Evolutionary conservation across 805 yeast species (phyloP), one percentile per base, ranked within the genome.

Genomic region (Helenozyma baotianmanensis): DNA sequence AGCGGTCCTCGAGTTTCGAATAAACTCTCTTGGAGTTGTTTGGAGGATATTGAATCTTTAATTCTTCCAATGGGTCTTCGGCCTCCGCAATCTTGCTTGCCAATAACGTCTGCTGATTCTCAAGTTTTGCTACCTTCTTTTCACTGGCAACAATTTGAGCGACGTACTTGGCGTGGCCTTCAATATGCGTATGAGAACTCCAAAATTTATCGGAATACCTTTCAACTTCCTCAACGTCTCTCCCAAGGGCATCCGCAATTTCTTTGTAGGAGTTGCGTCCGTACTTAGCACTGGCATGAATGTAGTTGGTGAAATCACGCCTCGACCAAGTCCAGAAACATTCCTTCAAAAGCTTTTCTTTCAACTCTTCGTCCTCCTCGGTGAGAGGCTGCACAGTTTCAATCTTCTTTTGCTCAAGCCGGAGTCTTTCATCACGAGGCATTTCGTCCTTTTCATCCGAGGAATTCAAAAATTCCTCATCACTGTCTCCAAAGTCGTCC

Each of bases 21-120:
- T 81, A 84, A 7, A 82, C 70, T 45, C 88, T 62, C 49, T 83
- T 82, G 9, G 92, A 82, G 52, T 82, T 83, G 51, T 82, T 83
- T n/a, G 89, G 89, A 0, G 92, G 90, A 39, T 82, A 84, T 34
- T 75, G 82, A 15, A 84, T 78, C 4, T 58, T 59, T 55, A 84
- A 58, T 26, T 80, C 78, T 27, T 77, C 77, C 14, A 82, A 52
- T 1, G 89, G 88, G 36, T 71, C 74, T n/a, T 64, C 62, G 25
- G 69, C 63, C 34, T 67, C 72, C 28, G 67, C 67, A 43, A 82
- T 58, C 45, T 82, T 82, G 21, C 55, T 58, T 2, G 65, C 67
- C 23, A 83, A 59, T 8, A 80, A 58, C 31, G 62, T 66, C 39
- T 78, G 76, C 50, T 83, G 90, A 25, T 67, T 60, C 22, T 58